A percentile compares a stretch with the other conserved stretches of the same genome.
Evolutionary conservation across 2,329 filamentous ascomycete genomes (phyloP).

Genomic region (Colletotrichum orbiculare): DNA sequence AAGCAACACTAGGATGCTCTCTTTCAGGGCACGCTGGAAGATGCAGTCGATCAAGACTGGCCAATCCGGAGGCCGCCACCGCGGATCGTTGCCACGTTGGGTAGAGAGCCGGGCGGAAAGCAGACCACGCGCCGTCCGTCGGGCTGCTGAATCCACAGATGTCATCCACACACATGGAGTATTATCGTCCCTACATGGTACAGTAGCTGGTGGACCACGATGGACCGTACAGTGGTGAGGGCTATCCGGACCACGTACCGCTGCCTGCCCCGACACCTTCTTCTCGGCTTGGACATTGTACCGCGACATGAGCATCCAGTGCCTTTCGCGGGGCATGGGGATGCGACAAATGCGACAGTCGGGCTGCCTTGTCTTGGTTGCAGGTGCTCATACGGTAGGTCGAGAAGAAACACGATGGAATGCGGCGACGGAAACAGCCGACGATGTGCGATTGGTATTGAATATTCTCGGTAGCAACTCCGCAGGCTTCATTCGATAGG

Average conservation of each 20-base stretch:
- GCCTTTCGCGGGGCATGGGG: slow-evolving; percentile 16
- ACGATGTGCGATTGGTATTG: background rate
- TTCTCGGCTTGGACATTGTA: background rate
- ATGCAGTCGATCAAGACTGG: slow-evolving; percentile 36
- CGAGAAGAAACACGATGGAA: slow-evolving; percentile 9
- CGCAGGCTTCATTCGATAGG: slow-evolving; percentile 3
- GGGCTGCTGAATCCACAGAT: slow-evolving; percentile 13
- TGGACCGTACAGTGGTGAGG: no score
- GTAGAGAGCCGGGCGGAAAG: slow-evolving; percentile 1
- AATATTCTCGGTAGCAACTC: background rate
- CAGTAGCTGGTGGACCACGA: no score
- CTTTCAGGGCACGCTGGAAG: slow-evolving; percentile 23
- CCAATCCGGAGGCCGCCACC: slow-evolving; percentile 26
- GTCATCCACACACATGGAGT: background rate
- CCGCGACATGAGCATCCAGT: background rate
- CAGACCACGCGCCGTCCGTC: slow-evolving; percentile 2
- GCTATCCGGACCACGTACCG: no score
- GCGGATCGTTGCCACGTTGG: slow-evolving; percentile 29
- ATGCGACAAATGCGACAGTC: slow-evolving; percentile 9
- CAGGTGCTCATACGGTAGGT: slow-evolving; percentile 1
- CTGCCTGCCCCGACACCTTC: no score
- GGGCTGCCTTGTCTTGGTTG: background rate
- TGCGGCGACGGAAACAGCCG: slow-evolving; percentile 17
- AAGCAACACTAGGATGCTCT: background rate
- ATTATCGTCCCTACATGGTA: background rate